A percentile compares a stretch with the other conserved stretches of the same genome.
These are phyloP conservation scores for Osmanthus fragrans DNA, from an alignment of 257 asterid species.

Conservation along the genomic window DNA sequence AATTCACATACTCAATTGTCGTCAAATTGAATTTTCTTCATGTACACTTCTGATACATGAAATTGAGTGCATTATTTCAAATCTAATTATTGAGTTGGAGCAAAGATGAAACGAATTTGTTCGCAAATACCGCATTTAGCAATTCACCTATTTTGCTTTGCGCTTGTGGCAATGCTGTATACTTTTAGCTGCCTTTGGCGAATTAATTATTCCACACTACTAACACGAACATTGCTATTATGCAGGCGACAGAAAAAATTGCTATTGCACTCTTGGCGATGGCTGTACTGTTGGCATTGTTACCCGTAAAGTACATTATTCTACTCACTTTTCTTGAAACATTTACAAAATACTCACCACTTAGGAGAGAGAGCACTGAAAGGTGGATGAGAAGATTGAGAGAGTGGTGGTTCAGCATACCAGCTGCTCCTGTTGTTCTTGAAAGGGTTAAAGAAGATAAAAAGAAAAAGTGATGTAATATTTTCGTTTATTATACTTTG, in stretches of 20 bases:
- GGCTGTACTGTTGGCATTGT: slow-evolving; percentile 59
- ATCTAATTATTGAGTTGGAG: neutral
- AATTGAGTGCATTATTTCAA: no score
- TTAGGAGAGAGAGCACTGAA: slow-evolving; percentile 69
- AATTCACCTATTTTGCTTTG: neutral
- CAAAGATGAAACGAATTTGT: neutral
- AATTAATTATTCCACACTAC: neutral
- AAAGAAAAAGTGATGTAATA: slow-evolving; percentile 55
- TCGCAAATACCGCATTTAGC: neutral
- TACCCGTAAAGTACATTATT: slow-evolving; percentile 52
- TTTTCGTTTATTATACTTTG: neutral
- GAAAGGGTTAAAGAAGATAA: slow-evolving; percentile 63
- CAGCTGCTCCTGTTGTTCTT: slow-evolving; percentile 85
- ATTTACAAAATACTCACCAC: slow-evolving; percentile 75
- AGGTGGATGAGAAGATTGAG: slow-evolving; percentile 77
- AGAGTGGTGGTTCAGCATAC: slow-evolving; percentile 98
- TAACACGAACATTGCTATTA: neutral
- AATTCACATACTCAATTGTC: neutral
- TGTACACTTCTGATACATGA: neutral
- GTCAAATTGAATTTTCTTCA: neutral
- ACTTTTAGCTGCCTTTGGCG: neutral
- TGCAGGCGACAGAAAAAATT: slow-evolving; percentile 81
- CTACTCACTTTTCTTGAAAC: slow-evolving; percentile 60
- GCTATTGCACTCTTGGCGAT: slow-evolving; percentile 51
- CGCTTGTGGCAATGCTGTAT: neutral